A percentile compares a stretch with the other conserved stretches of the same genome.
phyloP scores from a whole-genome alignment of 345 rosid species.

The Arabidopsis suecica region DNA sequence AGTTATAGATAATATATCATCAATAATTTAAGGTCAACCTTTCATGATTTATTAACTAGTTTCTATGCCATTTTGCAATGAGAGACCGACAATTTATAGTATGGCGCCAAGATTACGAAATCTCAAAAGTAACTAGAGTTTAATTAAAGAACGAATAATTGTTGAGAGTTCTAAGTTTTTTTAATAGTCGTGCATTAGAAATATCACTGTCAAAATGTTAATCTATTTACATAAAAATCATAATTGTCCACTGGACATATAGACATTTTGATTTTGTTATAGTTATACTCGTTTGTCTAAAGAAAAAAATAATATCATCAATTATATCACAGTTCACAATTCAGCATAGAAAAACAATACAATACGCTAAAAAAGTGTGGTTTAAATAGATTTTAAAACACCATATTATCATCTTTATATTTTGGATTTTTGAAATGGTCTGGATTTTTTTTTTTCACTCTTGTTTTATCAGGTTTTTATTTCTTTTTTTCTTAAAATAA shows the following conservation, averaged over 20 bases:
- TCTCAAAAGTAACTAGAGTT: neutral
- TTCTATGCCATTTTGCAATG: conserved; percentile 24
- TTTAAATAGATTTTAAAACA: neutral
- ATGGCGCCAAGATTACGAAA: neutral
- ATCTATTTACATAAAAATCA: neutral
- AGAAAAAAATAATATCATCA: no score
- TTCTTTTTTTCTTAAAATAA: neutral
- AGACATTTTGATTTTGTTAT: neutral
- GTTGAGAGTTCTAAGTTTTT: no score
- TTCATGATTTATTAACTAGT: conserved; percentile 19
- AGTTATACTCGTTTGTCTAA: neutral
- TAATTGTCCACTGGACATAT: neutral
- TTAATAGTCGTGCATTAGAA: no score
- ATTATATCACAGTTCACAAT: neutral
- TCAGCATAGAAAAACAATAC: neutral
- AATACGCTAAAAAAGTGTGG: neutral
- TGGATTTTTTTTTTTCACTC: neutral
- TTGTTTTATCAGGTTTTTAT: neutral
- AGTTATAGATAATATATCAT: conserved; percentile 15
- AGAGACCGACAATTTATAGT: conserved; percentile 23
- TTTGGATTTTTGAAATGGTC: neutral
- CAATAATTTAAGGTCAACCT: conserved; percentile 33
- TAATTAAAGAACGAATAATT: neutral
- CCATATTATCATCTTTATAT: neutral
- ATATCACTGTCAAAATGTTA: neutral